Conservation (phyloP, 2,329 filamentous ascomycete species). For the Diaporthe nobilis region DNA sequence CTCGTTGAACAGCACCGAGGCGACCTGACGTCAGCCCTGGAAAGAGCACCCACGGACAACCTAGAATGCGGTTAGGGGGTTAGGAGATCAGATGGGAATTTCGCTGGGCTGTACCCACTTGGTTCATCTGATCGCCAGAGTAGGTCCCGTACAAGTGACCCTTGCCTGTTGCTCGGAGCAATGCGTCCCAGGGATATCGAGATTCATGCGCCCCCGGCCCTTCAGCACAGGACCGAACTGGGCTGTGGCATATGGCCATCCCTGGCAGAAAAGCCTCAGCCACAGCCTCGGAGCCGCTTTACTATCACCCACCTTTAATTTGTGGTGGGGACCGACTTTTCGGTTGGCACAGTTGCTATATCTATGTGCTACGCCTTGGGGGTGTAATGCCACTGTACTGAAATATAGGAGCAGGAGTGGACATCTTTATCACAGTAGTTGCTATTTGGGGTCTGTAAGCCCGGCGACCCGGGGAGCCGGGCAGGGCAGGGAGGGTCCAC, state of each 20-base stretch:
- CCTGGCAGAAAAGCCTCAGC: neutral
- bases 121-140: slow-evolving; percentile 28
- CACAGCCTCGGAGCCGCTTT: neutral
- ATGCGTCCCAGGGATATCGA: neutral
- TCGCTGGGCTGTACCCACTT: neutral
- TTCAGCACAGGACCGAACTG: neutral
- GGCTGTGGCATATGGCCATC: neutral
- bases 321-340: neutral
- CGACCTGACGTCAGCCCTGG: neutral
- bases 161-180: neutral
- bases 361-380: neutral
- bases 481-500: slow-evolving; percentile 5
- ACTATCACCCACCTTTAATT: neutral
- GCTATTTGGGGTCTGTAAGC: neutral
- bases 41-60: neutral
- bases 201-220: slow-evolving; percentile 5
- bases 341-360: neutral
- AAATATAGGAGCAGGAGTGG: neutral
- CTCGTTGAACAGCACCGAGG: neutral
- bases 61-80: neutral
- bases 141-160: neutral
- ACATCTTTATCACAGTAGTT: neutral
- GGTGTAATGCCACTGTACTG: neutral
- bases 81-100: slow-evolving; percentile 4
- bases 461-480: slow-evolving; percentile 20